Conservation (phyloP, 202 grass and related monocot species). For the Panicum virgatum region DNA sequence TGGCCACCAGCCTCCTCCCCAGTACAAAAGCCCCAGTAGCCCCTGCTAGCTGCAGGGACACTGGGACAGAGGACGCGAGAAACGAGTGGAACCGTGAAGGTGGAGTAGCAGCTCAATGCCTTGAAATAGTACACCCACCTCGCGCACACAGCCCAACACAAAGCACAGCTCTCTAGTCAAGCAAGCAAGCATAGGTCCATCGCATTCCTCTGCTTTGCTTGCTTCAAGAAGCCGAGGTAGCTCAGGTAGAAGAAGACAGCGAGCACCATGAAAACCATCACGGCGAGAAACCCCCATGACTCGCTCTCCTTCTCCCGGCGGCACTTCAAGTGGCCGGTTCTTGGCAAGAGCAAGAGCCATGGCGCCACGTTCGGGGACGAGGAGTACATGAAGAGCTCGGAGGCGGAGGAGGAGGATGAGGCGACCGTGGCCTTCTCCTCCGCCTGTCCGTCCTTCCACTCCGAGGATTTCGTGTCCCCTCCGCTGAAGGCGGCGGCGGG, state of each 20-base stretch:
- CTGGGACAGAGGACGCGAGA: neutral
- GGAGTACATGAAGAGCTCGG: conserved; percentile 43
- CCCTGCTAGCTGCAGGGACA: neutral
- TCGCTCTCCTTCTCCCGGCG: conserved; percentile 82
- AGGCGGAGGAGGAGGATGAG: conserved; percentile 53
- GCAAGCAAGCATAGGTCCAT: conserved; percentile 10
- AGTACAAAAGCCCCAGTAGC: conserved; percentile 38
- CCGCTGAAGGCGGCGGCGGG: conserved; percentile 22
- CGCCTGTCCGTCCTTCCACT: conserved; percentile 52
- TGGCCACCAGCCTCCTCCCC: conserved; percentile 37
- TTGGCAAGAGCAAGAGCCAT: conserved; percentile 63
- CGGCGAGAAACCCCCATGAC: conserved; percentile 65
- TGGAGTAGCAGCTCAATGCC: neutral
- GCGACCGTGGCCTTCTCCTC: conserved; percentile 57
- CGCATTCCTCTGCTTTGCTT: neutral
- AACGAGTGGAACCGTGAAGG: no score
- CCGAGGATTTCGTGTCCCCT: conserved; percentile 50
- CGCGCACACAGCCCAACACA: conserved; percentile 20
- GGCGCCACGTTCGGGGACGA: conserved; percentile 39
- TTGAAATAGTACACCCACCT: conserved; percentile 32
- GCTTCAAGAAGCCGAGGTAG: conserved; percentile 15
- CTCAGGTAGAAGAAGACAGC: neutral
- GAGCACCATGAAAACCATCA: conserved; percentile 65
- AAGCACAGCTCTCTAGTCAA: neutral
- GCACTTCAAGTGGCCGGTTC: conserved; percentile 83